A percentile compares a stretch with the other conserved stretches of the same genome.
phyloP scores from a whole-genome alignment of 164 flowering plant genomes.

The Hamamelis virginiana region DNA sequence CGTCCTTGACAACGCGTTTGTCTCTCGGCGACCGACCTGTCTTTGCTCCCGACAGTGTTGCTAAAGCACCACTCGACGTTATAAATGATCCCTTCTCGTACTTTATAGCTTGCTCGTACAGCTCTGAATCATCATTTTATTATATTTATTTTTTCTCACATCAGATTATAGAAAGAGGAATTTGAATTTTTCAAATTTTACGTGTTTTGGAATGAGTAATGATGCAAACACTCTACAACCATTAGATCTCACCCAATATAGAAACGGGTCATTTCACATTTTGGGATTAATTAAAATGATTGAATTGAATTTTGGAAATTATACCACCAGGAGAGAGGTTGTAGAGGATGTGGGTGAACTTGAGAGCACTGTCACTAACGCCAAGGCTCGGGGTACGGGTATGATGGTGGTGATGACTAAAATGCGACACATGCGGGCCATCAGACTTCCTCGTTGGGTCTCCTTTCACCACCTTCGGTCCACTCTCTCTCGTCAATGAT shows the following conservation, averaged over 20 bases:
- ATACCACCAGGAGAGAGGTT: slow-evolving; percentile 96
- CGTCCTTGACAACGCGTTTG: slow-evolving; percentile 90
- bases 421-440: slow-evolving; percentile 33
- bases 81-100: slow-evolving; percentile 89
- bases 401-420: too few species aligned
- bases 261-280: too few species aligned
- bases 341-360: slow-evolving; percentile 96
- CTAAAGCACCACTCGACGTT: slow-evolving; percentile 85
- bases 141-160: too few species aligned
- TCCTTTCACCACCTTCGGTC: slow-evolving; percentile 88
- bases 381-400: slow-evolving; percentile 50
- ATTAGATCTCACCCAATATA: too few species aligned
- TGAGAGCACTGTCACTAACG: slow-evolving; percentile 82
- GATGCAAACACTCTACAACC: too few species aligned
- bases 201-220: too few species aligned
- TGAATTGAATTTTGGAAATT: too few species aligned
- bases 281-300: too few species aligned
- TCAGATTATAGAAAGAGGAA: too few species aligned
- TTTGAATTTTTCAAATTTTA: too few species aligned
- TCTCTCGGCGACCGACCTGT: slow-evolving; percentile 94
- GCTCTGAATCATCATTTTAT: slow-evolving; percentile 42
- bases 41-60: slow-evolving; percentile 95
- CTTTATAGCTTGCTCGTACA: slow-evolving; percentile 92
- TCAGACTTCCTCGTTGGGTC: slow-evolving; percentile 62
- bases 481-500: slow-evolving; percentile 80